A percentile compares a stretch with the other conserved stretches of the same genome.
phyloP scores from a whole-genome alignment of 2,329 filamentous ascomycete genomes.

The Gaeumannomyces tritici region DNA sequence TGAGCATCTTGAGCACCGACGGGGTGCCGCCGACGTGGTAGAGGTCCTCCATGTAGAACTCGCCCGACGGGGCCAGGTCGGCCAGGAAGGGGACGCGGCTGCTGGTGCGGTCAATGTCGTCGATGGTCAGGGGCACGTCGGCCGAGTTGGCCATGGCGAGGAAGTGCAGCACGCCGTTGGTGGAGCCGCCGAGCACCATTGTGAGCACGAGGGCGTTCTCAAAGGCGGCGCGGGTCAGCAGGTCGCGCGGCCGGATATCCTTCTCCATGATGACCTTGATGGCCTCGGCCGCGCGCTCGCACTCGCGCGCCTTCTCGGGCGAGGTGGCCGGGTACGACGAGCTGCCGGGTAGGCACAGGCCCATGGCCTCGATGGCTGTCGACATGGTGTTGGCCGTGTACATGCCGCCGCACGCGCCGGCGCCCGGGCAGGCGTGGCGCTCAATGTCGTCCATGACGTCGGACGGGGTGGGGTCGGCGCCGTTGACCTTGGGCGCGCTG shows the following conservation, averaged over 20 bases:
- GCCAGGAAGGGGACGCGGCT: constrained; percentile 81
- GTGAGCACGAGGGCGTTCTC: constrained; percentile 86
- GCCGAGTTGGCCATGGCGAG: constrained; percentile 85
- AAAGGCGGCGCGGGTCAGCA: constrained; percentile 71
- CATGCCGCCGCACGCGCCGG: constrained; percentile 71
- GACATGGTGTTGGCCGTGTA: constrained; percentile 95
- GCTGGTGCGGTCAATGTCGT: constrained; percentile 74
- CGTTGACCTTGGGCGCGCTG: constrained; percentile 62
- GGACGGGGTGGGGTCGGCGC: constrained; percentile 56
- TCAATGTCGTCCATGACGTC: constrained; percentile 91
- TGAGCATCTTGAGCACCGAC: constrained; percentile 74
- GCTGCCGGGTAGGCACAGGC: constrained; percentile 71
- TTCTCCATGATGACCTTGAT: constrained; percentile 73
- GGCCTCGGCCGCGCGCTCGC: constrained; percentile 67
- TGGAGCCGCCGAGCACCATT: constrained; percentile 85
- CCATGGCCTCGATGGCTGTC: constrained; percentile 83
- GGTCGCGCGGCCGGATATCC: constrained; percentile 71
- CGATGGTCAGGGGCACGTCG: constrained; percentile 64
- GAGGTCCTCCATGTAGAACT: constrained; percentile 76
- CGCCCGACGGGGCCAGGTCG: constrained; percentile 73
- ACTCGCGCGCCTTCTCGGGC: constrained; percentile 80
- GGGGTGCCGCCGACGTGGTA: constrained; percentile 81
- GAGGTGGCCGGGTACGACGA: constrained; percentile 74
- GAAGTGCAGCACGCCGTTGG: constrained; percentile 82
- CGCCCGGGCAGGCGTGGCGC: constrained; percentile 64